These are phyloP conservation scores for Phyllachora maydis DNA, from an alignment of 2,329 filamentous ascomycete genomes.

Conservation along the genomic window DNA sequence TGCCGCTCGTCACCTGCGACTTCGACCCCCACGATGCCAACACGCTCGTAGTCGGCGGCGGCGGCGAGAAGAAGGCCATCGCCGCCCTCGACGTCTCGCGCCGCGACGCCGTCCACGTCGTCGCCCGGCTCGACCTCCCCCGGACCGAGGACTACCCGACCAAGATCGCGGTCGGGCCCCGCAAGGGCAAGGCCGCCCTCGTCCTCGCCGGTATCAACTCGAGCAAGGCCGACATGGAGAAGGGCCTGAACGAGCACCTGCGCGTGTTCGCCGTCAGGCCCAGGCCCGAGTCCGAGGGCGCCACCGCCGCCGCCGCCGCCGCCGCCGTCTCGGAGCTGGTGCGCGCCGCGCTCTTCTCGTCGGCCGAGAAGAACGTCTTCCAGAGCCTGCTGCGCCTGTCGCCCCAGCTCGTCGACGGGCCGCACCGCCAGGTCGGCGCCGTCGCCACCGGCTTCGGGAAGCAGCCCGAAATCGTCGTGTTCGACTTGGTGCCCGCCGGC, in stretches of 20 bases:
- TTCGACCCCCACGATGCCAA: slow-evolving; percentile 67
- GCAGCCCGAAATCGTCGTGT: slow-evolving; percentile 60
- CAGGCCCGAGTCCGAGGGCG: too few relatives aligned
- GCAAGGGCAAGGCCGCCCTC: slow-evolving; percentile 30
- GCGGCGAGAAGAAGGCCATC: slow-evolving; percentile 79
- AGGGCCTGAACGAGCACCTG: slow-evolving; percentile 69
- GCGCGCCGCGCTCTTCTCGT: slow-evolving; percentile 29
- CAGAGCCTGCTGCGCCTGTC: slow-evolving; percentile 37
- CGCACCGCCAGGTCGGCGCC: slow-evolving; percentile 44
- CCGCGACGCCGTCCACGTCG: slow-evolving; percentile 39
- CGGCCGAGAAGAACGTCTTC: slow-evolving; percentile 30
- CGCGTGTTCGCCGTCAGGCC: too few relatives aligned
- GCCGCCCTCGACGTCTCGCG: slow-evolving; percentile 51
- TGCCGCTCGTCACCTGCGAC: slow-evolving; percentile 72
- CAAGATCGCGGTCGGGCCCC: slow-evolving; percentile 51
- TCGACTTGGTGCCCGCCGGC: slow-evolving; percentile 38
- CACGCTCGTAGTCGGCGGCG: slow-evolving; percentile 65
- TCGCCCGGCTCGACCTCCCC: slow-evolving; percentile 57
- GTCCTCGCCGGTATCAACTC: slow-evolving; percentile 72
- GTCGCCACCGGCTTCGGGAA: slow-evolving; percentile 61
- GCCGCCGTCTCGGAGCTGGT: slow-evolving; percentile 22
- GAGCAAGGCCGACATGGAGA: slow-evolving; percentile 46
- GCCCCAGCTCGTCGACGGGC: slow-evolving; percentile 23
- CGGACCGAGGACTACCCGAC: slow-evolving; percentile 78
- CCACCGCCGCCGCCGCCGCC: slow-evolving; percentile 18